These are phyloP conservation scores for Quercus ilex DNA, from an alignment of 306 rosid genomes.

Conservation along the genomic window DNA sequence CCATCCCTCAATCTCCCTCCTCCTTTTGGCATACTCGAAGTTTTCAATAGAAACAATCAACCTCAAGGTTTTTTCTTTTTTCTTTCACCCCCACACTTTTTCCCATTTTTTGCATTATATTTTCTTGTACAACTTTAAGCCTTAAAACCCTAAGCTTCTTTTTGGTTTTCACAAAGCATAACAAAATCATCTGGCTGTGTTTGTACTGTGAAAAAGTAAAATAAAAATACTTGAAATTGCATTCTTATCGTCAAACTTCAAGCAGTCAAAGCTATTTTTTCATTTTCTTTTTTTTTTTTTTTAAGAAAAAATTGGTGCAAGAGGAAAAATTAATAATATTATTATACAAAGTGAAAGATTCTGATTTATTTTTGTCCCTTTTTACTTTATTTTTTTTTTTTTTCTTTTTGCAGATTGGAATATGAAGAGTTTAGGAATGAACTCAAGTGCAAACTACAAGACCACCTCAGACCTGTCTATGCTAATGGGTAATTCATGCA, in stretches of 20 bases:
- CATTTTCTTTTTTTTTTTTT: background rate
- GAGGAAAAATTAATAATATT: background rate
- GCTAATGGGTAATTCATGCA: slow-evolving; percentile 43
- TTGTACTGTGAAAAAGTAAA: background rate
- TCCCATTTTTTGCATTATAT: background rate
- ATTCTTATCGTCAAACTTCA: background rate
- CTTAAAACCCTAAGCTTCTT: background rate
- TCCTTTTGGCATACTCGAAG: slow-evolving; percentile 53
- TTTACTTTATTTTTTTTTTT: background rate
- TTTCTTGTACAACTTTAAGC: background rate
- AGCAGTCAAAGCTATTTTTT: background rate
- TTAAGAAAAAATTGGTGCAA: background rate
- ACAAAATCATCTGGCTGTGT: background rate
- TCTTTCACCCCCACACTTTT: background rate
- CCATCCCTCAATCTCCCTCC: slow-evolving; percentile 60
- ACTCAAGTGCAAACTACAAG: slow-evolving; percentile 36
- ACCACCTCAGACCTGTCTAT: slow-evolving; percentile 37
- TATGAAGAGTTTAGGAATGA: slow-evolving; percentile 42
- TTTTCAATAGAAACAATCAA: slow-evolving; percentile 40
- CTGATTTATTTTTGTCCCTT: background rate
- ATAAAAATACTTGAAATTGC: background rate
- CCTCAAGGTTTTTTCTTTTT: slow-evolving; percentile 35
- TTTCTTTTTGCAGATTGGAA: slow-evolving; percentile 58
- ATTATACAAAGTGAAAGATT: background rate
- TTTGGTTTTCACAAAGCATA: background rate